Base-by-base conservation (phyloP, 192 early-diverging fungal genomes). In the Oehlia diaphana region DNA sequence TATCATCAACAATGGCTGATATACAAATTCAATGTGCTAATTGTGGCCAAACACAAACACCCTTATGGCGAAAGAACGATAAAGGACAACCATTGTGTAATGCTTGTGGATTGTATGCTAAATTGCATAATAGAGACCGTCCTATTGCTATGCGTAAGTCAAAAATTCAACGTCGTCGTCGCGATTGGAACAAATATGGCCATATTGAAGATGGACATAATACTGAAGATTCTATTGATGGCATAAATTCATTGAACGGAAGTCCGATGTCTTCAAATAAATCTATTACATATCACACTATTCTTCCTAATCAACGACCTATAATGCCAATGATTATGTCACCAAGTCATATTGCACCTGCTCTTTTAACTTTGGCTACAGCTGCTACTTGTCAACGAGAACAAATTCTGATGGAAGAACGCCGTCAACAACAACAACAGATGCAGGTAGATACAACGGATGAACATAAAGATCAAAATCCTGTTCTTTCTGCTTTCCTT, bases 1-100 rank as follows among this genome's bases (percentile, higher is more conserved):
- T 65, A 26, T 19, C 66, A 26, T 33, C 66, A 42, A 63, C 49
- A n/a, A 62, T 78, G 33, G 61, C 76, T n/a, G 76, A 78, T 63
- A 50, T 53, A 49, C 64, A 58, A 67, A 62, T 78, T 47, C 76
- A 83, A 65, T 95, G 94, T 76, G 84, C 88, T 63, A 94, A 94
- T 79, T 95, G 94, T 72, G 87, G 88, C 16, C 94, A 94, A 67
- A 94, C 91, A 0, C 88, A 90, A 73, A 95, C 94, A 21, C 94
- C 94, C 12, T 86, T 95, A 67, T 95, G 94, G 94, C 89, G 94
- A 8, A 91, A 94, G 73, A 90, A 93, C 76, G 89, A 91, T 19
- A 85, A 90, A 72, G 93, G 93, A 69, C 87, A 91, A 76, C 87
- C 93, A 7, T 88, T 94, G 26, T 95, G 94, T 81, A 95, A 95